phyloP scores from a whole-genome alignment of 2,329 filamentous ascomycete species.

The Raffaelea albimanens region DNA sequence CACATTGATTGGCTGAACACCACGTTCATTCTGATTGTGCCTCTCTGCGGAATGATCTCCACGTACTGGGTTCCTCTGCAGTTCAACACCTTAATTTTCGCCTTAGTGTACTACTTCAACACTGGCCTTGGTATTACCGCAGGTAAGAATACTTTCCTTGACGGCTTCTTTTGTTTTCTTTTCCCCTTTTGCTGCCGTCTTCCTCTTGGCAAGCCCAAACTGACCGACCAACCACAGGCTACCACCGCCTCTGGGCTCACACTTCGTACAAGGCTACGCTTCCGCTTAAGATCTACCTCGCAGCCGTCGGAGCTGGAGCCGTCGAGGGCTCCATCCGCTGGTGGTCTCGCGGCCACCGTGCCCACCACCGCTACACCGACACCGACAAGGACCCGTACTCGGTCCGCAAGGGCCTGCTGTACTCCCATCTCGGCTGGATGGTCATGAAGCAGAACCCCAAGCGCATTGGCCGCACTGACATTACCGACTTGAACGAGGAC shows the following conservation, averaged over 20 bases:
- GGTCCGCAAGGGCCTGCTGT: slow-evolving; percentile 77
- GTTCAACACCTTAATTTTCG: slow-evolving; percentile 61
- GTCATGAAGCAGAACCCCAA: slow-evolving; percentile 89
- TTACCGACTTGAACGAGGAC: slow-evolving; percentile 80
- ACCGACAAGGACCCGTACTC: slow-evolving; percentile 89
- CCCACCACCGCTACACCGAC: slow-evolving; percentile 86
- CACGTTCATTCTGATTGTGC: slow-evolving; percentile 68
- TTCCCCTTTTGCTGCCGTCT: no score
- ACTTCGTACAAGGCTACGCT: slow-evolving; percentile 69
- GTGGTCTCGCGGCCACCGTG: slow-evolving; percentile 82
- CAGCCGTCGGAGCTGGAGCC: slow-evolving; percentile 70
- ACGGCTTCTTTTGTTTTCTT: no score
- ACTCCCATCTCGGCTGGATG: slow-evolving; percentile 86
- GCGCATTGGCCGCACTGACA: slow-evolving; percentile 78
- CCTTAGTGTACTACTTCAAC: slow-evolving; percentile 74
- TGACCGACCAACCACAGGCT: slow-evolving; percentile 32
- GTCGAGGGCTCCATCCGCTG: slow-evolving; percentile 80
- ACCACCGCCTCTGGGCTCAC: slow-evolving; percentile 81
- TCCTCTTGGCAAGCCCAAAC: background rate
- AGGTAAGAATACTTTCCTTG: slow-evolving; percentile 34
- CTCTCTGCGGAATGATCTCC: slow-evolving; percentile 61
- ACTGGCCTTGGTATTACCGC: slow-evolving; percentile 73
- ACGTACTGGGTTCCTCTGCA: slow-evolving; percentile 71
- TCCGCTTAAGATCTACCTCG: slow-evolving; percentile 73
- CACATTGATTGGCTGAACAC: slow-evolving; percentile 94